Evolutionary conservation across 805 yeast species (phyloP).

Genomic region (Starmerella bacillaris): DNA sequence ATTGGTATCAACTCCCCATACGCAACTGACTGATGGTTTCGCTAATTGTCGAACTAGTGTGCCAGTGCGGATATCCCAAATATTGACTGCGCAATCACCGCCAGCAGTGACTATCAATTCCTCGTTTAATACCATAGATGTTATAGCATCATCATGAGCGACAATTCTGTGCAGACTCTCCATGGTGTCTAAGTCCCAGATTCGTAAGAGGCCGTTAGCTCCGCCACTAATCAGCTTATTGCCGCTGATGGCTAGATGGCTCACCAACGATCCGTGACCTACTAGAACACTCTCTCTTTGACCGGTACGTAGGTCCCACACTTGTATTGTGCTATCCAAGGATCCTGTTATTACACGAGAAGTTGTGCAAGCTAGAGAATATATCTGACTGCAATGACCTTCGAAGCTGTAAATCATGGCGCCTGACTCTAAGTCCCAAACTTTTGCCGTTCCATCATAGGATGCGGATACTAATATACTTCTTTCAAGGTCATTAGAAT

Average conservation of each 20-base stretch:
- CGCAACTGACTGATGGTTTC: slow-evolving; percentile 20
- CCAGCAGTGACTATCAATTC: slow-evolving; percentile 28
- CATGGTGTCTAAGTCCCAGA: slow-evolving; percentile 68
- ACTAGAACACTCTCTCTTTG: slow-evolving; percentile 52
- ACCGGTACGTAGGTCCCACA: slow-evolving; percentile 88
- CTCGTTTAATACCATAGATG: slow-evolving; percentile 26
- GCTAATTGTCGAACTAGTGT: slow-evolving; percentile 24
- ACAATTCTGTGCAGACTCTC: slow-evolving; percentile 50
- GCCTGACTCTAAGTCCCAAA: slow-evolving; percentile 87
- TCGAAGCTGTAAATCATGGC: slow-evolving; percentile 73
- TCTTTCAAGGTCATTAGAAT: slow-evolving; percentile 16
- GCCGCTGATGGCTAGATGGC: slow-evolving; percentile 58
- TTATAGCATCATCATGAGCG: slow-evolving; percentile 29
- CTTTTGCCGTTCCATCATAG: slow-evolving; percentile 73
- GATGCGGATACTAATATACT: slow-evolving; percentile 59
- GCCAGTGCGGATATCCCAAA: slow-evolving; percentile 27
- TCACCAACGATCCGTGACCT: slow-evolving; percentile 89
- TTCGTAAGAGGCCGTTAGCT: slow-evolving; percentile 60
- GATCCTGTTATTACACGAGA: slow-evolving; percentile 79
- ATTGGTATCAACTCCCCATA: slow-evolving; percentile 27
- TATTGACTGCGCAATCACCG: slow-evolving; percentile 27
- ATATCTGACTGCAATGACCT: slow-evolving; percentile 79
- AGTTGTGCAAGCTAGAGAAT: slow-evolving; percentile 81
- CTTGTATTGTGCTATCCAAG: slow-evolving; percentile 80
- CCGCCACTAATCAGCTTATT: slow-evolving; percentile 70